phyloP scores from a whole-genome alignment of 352 stramenopile genomes.

The Phytopythium helicoides region DNA sequence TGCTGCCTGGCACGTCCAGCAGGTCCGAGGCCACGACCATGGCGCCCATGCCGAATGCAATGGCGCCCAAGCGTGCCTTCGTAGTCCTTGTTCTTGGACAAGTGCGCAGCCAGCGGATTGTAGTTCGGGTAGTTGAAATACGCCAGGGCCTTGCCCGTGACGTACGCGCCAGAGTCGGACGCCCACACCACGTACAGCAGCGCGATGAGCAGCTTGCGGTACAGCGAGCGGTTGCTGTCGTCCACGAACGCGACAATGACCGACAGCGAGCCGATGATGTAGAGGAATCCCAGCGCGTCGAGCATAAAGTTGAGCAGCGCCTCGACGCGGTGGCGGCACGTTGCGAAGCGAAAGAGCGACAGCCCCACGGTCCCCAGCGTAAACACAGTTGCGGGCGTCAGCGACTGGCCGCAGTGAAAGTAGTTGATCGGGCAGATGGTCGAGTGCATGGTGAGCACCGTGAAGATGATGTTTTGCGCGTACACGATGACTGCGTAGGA shows the following conservation, averaged over 20 bases:
- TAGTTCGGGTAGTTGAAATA: slow-evolving; percentile 83
- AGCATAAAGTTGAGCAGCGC: slow-evolving; percentile 46
- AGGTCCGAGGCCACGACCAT: slow-evolving; percentile 69
- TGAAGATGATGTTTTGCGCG: slow-evolving; percentile 45
- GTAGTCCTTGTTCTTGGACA: slow-evolving; percentile 96
- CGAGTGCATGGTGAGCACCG: slow-evolving; percentile 51
- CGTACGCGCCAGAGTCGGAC: slow-evolving; percentile 93
- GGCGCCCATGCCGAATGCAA: slow-evolving; percentile 75
- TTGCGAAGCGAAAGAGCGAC: slow-evolving; percentile 43
- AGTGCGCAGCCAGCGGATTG: slow-evolving; percentile 77
- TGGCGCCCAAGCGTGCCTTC: slow-evolving; percentile 91
- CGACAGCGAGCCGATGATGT: slow-evolving; percentile 57
- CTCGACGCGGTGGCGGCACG: slow-evolving; percentile 20
- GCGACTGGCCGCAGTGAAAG: slow-evolving; percentile 31
- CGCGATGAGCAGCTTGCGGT: slow-evolving; percentile 62
- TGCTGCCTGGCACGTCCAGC: slow-evolving; percentile 69
- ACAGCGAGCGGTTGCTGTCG: slow-evolving; percentile 44
- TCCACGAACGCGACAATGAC: slow-evolving; percentile 61
- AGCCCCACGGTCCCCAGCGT: slow-evolving; percentile 36
- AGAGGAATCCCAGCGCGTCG: slow-evolving; percentile 53
- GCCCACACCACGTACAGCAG: slow-evolving; percentile 73
- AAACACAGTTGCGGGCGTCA: slow-evolving; percentile 33
- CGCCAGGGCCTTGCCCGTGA: slow-evolving; percentile 87
- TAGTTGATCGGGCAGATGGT: slow-evolving; percentile 60
- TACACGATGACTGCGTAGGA: slow-evolving; percentile 43